phyloP scores from a whole-genome alignment of 768 basidiomycete species.

The Artomyces pyxidatus region DNA sequence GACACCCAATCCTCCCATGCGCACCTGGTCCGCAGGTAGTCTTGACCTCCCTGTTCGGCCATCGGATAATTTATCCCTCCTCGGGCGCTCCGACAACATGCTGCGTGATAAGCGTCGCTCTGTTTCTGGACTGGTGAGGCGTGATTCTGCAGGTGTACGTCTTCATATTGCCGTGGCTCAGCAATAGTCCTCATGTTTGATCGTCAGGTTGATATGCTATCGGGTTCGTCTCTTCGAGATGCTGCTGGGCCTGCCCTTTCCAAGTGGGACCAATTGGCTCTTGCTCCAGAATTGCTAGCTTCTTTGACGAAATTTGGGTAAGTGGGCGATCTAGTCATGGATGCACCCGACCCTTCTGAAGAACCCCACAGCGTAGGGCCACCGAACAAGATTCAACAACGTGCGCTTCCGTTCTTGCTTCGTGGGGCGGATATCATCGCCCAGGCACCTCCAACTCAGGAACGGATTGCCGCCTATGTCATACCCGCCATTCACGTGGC shows the following conservation, averaged over 20 bases:
- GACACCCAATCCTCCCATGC: slow-evolving; percentile 60
- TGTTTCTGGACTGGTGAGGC: slow-evolving; percentile 55
- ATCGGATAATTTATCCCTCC: slow-evolving; percentile 27
- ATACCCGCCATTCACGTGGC: slow-evolving; percentile 86
- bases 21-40: slow-evolving; percentile 81
- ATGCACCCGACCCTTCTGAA: slow-evolving; percentile 4
- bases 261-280: slow-evolving; percentile 91
- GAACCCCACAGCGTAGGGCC: slow-evolving; percentile 84
- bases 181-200: slow-evolving; percentile 5
- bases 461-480: slow-evolving; percentile 95
- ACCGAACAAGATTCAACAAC: slow-evolving; percentile 97
- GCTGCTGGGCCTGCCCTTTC: slow-evolving; percentile 67
- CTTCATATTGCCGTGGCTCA: slow-evolving; percentile 6
- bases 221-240: slow-evolving; percentile 51
- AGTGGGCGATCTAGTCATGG: too few relatives aligned
- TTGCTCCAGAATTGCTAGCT: slow-evolving; percentile 80
- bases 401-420: slow-evolving; percentile 91
- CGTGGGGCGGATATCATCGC: slow-evolving; percentile 95
- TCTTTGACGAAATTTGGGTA: slow-evolving; percentile 93
- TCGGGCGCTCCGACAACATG: slow-evolving; percentile 33
- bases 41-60: slow-evolving; percentile 64
- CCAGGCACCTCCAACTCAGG: slow-evolving; percentile 97
- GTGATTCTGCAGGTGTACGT: slow-evolving; percentile 70
- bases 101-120: slow-evolving; percentile 71
- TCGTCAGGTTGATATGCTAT: slow-evolving; percentile 45